Evolutionary conservation across 2,329 filamentous ascomycete genomes (phyloP).

Genomic region (Trichoderma sp.): DNA sequence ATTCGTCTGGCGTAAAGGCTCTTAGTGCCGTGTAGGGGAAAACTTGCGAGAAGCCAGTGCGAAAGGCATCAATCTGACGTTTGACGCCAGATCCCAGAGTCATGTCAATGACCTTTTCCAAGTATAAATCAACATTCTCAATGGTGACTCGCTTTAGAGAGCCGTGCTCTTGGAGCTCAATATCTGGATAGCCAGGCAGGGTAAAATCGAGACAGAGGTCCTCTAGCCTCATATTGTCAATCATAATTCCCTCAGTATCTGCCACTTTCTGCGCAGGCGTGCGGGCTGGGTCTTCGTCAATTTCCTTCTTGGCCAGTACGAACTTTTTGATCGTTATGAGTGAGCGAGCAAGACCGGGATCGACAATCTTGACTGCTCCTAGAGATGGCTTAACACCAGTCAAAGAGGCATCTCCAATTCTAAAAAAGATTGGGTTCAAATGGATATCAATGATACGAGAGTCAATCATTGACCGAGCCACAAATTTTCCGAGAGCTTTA

Average conservation of each 20-base stretch:
- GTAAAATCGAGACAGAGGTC: conserved; percentile 94
- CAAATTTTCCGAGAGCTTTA: conserved; percentile 93
- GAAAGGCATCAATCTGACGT: conserved; percentile 87
- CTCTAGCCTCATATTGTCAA: conserved; percentile 77
- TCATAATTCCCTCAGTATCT: conserved; percentile 65
- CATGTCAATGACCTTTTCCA: conserved; percentile 87
- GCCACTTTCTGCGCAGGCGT: conserved; percentile 68
- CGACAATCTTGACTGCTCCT: conserved; percentile 84
- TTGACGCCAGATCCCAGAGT: conserved; percentile 87
- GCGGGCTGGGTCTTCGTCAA: conserved; percentile 69
- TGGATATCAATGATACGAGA: conserved; percentile 96
- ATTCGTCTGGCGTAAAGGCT: conserved; percentile 91
- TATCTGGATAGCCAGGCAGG: conserved; percentile 81
- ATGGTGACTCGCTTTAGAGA: conserved; percentile 75
- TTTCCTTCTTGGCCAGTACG: conserved; percentile 73
- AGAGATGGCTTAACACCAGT: conserved; percentile 73
- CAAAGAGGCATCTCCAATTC: conserved; percentile 70
- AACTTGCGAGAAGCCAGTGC: conserved; percentile 86
- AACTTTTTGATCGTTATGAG: conserved; percentile 86
- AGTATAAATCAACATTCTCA: conserved; percentile 84
- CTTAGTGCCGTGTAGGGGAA: conserved; percentile 92
- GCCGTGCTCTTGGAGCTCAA: conserved; percentile 78
- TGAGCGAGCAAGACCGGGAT: conserved; percentile 80
- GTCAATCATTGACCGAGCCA: conserved; percentile 96
- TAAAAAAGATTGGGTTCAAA: conserved; percentile 97